Conservation (phyloP, 805 yeast species). For the Priceomyces medius region DNA sequence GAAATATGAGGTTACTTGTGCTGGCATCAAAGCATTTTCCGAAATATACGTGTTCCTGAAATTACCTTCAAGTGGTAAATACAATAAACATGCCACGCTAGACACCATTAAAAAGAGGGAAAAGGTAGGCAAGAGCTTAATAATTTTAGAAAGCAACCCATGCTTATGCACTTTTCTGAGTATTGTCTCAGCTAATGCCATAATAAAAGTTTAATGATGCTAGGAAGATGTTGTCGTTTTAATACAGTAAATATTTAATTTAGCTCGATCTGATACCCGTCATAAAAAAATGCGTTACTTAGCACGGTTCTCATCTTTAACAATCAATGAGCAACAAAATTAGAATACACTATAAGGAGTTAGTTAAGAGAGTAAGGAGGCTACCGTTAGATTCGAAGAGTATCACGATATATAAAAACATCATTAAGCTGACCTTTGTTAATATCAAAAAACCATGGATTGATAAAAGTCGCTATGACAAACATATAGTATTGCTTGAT, state of each 20-base stretch:
- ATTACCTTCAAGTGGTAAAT: conserved; percentile 79
- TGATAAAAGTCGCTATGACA: conserved; percentile 14
- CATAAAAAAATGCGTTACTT: neutral
- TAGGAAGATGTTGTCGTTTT: neutral
- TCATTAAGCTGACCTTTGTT: conserved; percentile 12
- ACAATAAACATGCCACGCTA: conserved; percentile 45
- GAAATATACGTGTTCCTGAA: conserved; percentile 81
- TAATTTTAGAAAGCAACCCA: conserved; percentile 37
- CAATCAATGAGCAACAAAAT: neutral
- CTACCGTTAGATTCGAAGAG: conserved; percentile 29
- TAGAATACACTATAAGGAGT: conserved; percentile 17
- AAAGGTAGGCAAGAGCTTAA: conserved; percentile 31
- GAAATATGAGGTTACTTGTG: conserved; percentile 88
- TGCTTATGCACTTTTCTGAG: conserved; percentile 39
- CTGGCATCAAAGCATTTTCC: conserved; percentile 96
- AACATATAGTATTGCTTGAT: conserved; percentile 17
- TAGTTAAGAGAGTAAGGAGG: conserved; percentile 24
- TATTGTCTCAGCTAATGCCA: conserved; percentile 46
- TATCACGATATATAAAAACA: conserved; percentile 6
- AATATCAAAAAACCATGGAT: conserved; percentile 1
- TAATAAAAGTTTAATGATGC: conserved; percentile 11
- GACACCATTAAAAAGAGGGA: conserved; percentile 35
- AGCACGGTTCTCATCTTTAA: neutral
- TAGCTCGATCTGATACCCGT: neutral
- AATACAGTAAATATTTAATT: neutral